Conservation (phyloP, 2,329 filamentous ascomycete genomes). For the Trichoderma cornu-damae region DNA sequence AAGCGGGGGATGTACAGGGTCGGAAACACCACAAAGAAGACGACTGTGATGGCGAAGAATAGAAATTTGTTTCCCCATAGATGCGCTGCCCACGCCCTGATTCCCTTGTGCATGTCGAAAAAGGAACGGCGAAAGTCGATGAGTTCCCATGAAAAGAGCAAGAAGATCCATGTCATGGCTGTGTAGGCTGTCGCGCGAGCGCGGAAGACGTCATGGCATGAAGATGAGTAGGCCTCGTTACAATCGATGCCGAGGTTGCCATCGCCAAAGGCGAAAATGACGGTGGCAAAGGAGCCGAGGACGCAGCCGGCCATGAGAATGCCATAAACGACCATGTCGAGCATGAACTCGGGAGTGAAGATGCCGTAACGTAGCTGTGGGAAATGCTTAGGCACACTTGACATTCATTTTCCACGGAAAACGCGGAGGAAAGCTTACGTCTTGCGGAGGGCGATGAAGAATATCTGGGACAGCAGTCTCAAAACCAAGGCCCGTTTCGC, state of each 20-base stretch:
- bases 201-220: constrained; percentile 55
- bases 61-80: constrained; percentile 52
- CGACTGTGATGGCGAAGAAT: constrained; percentile 46
- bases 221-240: constrained; percentile 46
- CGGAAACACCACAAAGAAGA: constrained; percentile 53
- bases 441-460: constrained; percentile 59
- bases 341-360: constrained; percentile 58
- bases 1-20: constrained; percentile 64
- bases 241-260: constrained; percentile 55
- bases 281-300: constrained; percentile 52
- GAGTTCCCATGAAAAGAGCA: constrained; percentile 67
- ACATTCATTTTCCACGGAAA: neutral
- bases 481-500: constrained; percentile 68
- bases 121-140: constrained; percentile 60
- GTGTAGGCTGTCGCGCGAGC: constrained; percentile 63
- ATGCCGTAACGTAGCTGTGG: constrained; percentile 45
- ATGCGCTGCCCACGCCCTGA: constrained; percentile 51
- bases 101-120: constrained; percentile 46
- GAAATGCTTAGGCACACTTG: neutral
- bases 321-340: constrained; percentile 60
- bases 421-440: constrained; percentile 32
- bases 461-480: constrained; percentile 63
- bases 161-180: constrained; percentile 62
- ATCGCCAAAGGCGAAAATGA: constrained; percentile 50
- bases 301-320: constrained; percentile 58